These are phyloP conservation scores for Acacia pycnantha DNA, from an alignment of 331 rosid species.

Conservation along the genomic window DNA sequence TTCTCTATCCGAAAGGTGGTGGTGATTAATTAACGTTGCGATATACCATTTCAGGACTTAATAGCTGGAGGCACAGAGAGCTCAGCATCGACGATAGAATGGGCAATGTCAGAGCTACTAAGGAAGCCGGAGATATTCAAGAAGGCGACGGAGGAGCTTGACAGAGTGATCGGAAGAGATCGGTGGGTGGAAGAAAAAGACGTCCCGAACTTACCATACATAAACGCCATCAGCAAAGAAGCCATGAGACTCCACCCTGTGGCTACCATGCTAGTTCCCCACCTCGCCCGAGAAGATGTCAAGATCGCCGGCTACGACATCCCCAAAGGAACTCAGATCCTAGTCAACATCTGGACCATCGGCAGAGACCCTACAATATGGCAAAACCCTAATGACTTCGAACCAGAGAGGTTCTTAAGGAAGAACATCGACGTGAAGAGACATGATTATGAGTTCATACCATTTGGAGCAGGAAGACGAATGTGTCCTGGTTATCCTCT, in stretches of 20 bases:
- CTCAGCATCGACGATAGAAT: constrained; percentile 69
- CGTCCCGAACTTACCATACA: constrained; percentile 51
- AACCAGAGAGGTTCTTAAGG: constrained; percentile 64
- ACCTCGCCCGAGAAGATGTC: constrained; percentile 45
- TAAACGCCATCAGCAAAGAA: constrained; percentile 60
- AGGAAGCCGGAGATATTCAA: constrained; percentile 56
- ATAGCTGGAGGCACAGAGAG: constrained; percentile 86
- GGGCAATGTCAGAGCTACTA: constrained; percentile 71
- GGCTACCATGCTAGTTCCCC: constrained; percentile 74
- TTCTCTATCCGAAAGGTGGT: neutral
- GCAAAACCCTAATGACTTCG: constrained; percentile 60
- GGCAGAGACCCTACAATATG: constrained; percentile 66
- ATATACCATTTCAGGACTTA: constrained; percentile 41
- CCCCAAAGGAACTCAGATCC: constrained; percentile 57
- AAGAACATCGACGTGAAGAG: constrained; percentile 62
- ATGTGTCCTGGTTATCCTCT: constrained; percentile 89
- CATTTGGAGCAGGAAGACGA: constrained; percentile 85
- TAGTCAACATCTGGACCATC: constrained; percentile 58
- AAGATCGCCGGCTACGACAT: constrained; percentile 61
- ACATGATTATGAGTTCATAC: constrained; percentile 64
- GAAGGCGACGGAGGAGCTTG: constrained; percentile 64
- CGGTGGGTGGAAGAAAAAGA: constrained; percentile 86
- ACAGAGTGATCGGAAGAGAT: constrained; percentile 64
- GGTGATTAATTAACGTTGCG: neutral
- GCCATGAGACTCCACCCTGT: constrained; percentile 79